Evolutionary conservation across 2,329 filamentous ascomycete species (phyloP).

Genomic region (Calonectria pseudoturangicola): DNA sequence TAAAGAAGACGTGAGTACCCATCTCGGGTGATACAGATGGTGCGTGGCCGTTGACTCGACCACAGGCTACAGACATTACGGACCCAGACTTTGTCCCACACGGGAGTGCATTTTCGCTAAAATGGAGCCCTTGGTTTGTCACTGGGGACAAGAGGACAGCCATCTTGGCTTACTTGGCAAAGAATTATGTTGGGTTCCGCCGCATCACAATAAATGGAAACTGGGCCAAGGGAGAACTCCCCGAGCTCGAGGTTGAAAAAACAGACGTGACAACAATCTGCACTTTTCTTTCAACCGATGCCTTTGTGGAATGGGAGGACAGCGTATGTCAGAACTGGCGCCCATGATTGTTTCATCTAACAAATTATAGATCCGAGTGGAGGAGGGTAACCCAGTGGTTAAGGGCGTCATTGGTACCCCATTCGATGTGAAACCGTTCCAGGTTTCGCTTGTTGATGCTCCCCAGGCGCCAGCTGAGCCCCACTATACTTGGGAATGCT

Average conservation of each 20-base stretch:
- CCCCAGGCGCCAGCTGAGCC: constrained; percentile 48
- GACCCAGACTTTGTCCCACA: constrained; percentile 71
- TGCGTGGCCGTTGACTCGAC: constrained; percentile 36
- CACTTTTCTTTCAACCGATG: constrained; percentile 69
- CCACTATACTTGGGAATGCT: constrained; percentile 67
- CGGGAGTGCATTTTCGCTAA: constrained; percentile 70
- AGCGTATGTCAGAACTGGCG: constrained; percentile 58
- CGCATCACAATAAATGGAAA: constrained; percentile 64
- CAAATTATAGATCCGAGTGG: constrained; percentile 64
- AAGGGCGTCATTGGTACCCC: constrained; percentile 75
- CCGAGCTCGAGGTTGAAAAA: constrained; percentile 62
- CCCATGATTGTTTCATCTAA: constrained; percentile 28
- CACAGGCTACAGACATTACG: constrained; percentile 54
- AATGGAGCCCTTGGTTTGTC: constrained; percentile 73
- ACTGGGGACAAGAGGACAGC: constrained; percentile 60
- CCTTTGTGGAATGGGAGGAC: constrained; percentile 75
- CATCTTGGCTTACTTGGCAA: constrained; percentile 70
- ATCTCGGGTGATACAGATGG: not conserved
- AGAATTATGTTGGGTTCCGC: constrained; percentile 74
- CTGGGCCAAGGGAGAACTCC: constrained; percentile 60
- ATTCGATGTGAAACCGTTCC: constrained; percentile 69
- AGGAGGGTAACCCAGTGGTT: constrained; percentile 62
- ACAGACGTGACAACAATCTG: constrained; percentile 69
- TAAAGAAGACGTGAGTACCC: constrained; percentile 52
- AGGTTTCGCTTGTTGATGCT: constrained; percentile 64